Percentiles rank a stretch among this genome's conserved stretches.
phyloP scores from a whole-genome alignment of 1,139 yeast species.

The Nakaseomyces uthaithaninus region DNA sequence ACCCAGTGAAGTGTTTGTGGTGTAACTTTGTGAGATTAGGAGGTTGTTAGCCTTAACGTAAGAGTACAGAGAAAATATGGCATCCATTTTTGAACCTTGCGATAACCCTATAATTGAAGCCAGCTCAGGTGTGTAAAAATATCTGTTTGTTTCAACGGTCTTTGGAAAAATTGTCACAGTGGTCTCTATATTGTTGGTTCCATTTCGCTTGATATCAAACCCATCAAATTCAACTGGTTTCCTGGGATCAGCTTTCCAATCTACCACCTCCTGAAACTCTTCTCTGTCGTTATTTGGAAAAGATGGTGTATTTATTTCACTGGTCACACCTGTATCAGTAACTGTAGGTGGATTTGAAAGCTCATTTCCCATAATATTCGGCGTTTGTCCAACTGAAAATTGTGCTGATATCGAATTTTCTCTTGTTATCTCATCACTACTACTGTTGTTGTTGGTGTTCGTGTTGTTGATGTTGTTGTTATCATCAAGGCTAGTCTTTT shows the following conservation, averaged over 20 bases:
- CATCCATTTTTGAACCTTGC: slow-evolving; percentile 74
- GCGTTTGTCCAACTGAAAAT: neutral
- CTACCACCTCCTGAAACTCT: slow-evolving; percentile 34
- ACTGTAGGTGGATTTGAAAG: slow-evolving; percentile 1
- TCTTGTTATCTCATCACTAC: slow-evolving; percentile 1
- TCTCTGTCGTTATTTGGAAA: slow-evolving; percentile 1
- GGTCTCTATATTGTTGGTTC: slow-evolving; percentile 50
- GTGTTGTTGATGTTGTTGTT: neutral
- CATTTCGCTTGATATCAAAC: slow-evolving; percentile 67
- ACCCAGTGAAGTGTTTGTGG: slow-evolving; percentile 1
- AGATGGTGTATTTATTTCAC: slow-evolving; percentile 3
- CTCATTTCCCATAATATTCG: slow-evolving; percentile 1
- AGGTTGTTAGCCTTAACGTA: slow-evolving; percentile 35
- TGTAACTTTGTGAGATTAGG: slow-evolving; percentile 2
- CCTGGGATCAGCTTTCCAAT: slow-evolving; percentile 51
- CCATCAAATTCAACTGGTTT: slow-evolving; percentile 62
- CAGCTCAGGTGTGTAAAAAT: slow-evolving; percentile 48
- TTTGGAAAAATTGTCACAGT: slow-evolving; percentile 69
- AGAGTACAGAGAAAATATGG: slow-evolving; percentile 73
- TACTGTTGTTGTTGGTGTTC: neutral
- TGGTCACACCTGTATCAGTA: neutral
- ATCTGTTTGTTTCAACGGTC: slow-evolving; percentile 18
- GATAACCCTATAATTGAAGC: slow-evolving; percentile 57
- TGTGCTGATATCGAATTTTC: neutral
- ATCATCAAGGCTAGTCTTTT: neutral